These are phyloP conservation scores for Diaporthe citrichinensis DNA, from an alignment of 2,329 filamentous ascomycete genomes.

Conservation along the genomic window DNA sequence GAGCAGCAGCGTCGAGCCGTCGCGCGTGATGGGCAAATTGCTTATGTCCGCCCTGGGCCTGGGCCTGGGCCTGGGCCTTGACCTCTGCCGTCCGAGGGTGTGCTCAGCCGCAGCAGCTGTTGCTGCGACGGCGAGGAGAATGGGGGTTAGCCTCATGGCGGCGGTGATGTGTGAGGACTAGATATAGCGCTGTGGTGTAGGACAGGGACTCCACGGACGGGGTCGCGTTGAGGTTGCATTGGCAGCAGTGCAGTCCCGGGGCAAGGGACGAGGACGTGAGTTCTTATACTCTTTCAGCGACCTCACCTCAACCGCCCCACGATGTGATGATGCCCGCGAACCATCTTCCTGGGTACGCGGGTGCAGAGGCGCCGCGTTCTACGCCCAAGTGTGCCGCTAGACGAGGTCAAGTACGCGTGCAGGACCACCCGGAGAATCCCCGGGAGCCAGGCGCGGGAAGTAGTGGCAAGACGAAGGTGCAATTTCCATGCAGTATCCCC, in stretches of 20 bases:
- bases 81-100: background rate
- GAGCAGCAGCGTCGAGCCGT: constrained; percentile 54
- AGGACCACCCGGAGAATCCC: constrained; percentile 1
- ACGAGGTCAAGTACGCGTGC: background rate
- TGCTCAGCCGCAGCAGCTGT: background rate
- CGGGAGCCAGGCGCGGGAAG: background rate
- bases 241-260: background rate
- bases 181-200: background rate
- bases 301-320: background rate
- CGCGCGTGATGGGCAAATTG: constrained; percentile 51
- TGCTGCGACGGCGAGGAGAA: constrained; percentile 9
- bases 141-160: background rate
- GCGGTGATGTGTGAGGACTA: background rate
- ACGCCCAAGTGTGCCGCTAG: constrained; percentile 5
- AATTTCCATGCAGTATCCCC: constrained; percentile 3
- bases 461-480: background rate
- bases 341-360: background rate
- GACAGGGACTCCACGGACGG: background rate
- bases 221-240: background rate
- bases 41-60: constrained; percentile 35
- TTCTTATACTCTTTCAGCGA: background rate
- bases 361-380: constrained; percentile 11
- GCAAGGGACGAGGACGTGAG: background rate
- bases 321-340: background rate
- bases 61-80: background rate